phyloP scores from a whole-genome alignment of 148 eudicot genomes.

The Rhododendron simsii region DNA sequence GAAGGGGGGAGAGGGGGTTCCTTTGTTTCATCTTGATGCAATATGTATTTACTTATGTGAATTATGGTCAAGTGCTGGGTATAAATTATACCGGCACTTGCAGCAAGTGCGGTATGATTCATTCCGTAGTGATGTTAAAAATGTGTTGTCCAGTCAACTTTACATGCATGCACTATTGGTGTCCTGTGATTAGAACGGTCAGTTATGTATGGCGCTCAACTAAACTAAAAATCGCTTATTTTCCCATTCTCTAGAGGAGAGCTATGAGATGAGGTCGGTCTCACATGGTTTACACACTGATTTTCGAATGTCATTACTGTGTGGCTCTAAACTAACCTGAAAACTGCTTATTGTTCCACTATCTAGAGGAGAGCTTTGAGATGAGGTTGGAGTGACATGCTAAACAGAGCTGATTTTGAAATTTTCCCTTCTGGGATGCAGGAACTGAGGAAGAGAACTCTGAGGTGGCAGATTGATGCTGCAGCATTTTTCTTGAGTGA shows the following conservation, averaged over 20 bases:
- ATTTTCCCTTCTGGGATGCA: background rate
- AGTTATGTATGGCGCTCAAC: background rate
- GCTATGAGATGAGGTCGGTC: background rate
- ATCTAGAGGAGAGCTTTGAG: background rate
- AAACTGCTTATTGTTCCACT: background rate
- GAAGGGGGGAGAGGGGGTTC: background rate
- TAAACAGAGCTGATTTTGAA: background rate
- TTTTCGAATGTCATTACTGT: background rate
- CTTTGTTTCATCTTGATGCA: background rate
- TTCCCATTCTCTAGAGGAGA: background rate
- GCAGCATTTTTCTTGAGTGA: background rate
- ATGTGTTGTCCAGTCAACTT: background rate
- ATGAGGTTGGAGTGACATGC: background rate
- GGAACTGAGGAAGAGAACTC: conserved; percentile 1
- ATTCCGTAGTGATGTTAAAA: background rate
- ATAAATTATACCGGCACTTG: background rate
- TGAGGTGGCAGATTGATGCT: background rate
- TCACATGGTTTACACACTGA: background rate
- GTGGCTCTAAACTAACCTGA: no score
- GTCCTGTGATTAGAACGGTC: background rate
- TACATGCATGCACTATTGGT: background rate
- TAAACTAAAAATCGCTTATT: background rate
- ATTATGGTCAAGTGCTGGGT: background rate
- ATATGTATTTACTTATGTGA: background rate
- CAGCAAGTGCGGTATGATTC: no score